Evolutionary conservation across 768 basidiomycete species (phyloP), one percentile per base, ranked within the genome.

Genomic region (Rhodosporidiobolus sp.): DNA sequence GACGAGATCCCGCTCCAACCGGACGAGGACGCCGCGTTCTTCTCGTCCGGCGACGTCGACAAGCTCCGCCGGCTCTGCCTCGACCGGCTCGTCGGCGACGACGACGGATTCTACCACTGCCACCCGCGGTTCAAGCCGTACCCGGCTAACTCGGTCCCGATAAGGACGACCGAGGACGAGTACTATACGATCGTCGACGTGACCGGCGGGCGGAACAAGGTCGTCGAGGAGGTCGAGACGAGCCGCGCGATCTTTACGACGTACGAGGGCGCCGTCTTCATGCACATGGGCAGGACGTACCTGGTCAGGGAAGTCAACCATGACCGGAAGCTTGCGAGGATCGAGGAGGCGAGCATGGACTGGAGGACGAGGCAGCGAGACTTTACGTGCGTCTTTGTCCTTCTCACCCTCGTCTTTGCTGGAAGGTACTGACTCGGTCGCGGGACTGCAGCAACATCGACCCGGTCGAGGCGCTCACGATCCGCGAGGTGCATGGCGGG

Each of bases 241-340:
- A 91, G 90, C 30, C 83, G 92, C 43, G 91, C 91, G 0, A 81
- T 92, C 65, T 95, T 94, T 75, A 93, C 94, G 80, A 82, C 75
- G 16, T 95, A 94, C 77, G 92, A 94, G 81, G 93, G 92, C 20
- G 92, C 88, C 8, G 87, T 94, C 72, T 95, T 91, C 81, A 87
- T 94, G 81, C 92, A 94, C 78, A 92, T 93, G 82, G 92, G 93
- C 7, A 74, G 88, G 71, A 87, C 90, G 0, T 94, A 87, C 79
- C 52, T 94, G 55, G 91, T 91, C 73, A 77, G 85, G 79, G 89
- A 92, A 80, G 84, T 94, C 64, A 89, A 86, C 75, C 93, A 94
- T 76, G 91, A 93, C 77, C 80, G 85, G 6, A 89, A 86, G 78
- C 82, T 87, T 63, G 92, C 90, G 1, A 88, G 85, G 79, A 85